These are phyloP conservation scores for Leccinum glutinopallens DNA, from an alignment of 1,284 basidiomycete genomes.

Conservation along the genomic window DNA sequence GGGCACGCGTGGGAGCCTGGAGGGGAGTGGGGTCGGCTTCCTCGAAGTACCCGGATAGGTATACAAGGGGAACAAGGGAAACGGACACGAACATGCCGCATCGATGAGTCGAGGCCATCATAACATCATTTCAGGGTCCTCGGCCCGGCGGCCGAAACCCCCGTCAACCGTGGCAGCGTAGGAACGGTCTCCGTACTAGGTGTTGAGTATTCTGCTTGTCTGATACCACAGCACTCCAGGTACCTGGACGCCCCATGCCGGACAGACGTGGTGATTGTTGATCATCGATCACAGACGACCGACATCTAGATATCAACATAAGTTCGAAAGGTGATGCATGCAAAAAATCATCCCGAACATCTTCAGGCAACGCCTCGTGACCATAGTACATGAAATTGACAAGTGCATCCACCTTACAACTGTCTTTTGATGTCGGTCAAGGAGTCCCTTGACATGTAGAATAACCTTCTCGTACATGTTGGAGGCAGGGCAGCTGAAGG, in stretches of 20 bases:
- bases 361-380: neutral
- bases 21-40: neutral
- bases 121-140: neutral
- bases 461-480: neutral
- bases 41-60: neutral
- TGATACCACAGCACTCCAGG: too few relatives aligned
- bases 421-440: neutral
- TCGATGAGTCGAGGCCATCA: neutral
- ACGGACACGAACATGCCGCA: neutral
- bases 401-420: neutral
- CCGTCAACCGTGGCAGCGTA: neutral
- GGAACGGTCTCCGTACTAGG: neutral
- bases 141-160: neutral
- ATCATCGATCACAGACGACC: neutral
- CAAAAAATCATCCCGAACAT: neutral
- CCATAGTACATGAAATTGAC: neutral
- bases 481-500: neutral
- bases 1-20: neutral
- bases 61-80: neutral
- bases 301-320: neutral
- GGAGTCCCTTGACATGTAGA: neutral
- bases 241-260: too few relatives aligned
- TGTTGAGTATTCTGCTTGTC: neutral
- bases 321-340: neutral
- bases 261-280: too few relatives aligned